Conservation (phyloP, 2,329 filamentous ascomycete genomes). For the Pseudocercospora pini-densiflorae region DNA sequence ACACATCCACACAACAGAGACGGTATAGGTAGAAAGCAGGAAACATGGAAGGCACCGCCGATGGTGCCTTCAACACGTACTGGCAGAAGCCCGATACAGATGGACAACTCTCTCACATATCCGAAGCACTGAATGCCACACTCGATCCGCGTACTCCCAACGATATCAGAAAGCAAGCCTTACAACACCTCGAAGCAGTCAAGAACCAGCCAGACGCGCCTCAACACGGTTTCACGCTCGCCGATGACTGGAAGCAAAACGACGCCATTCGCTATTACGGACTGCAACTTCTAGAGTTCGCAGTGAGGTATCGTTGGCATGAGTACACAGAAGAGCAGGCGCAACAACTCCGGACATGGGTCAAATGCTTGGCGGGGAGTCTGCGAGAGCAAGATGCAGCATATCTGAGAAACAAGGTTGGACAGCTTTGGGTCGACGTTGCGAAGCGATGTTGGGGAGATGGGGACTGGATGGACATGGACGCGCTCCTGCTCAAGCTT, state of each 20-base stretch:
- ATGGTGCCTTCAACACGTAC: slow-evolving; percentile 29
- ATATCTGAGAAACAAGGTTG: slow-evolving; percentile 91
- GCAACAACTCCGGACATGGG: slow-evolving; percentile 71
- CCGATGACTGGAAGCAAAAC: slow-evolving; percentile 73
- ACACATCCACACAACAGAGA: background rate
- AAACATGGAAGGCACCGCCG: slow-evolving; percentile 21
- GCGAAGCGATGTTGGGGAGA: slow-evolving; percentile 87
- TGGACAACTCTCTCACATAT: slow-evolving; percentile 43
- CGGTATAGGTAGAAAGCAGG: slow-evolving; percentile 1
- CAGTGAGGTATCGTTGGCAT: slow-evolving; percentile 83
- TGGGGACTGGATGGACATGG: slow-evolving; percentile 95
- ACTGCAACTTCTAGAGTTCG: slow-evolving; percentile 86
- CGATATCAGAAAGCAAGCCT: slow-evolving; percentile 78
- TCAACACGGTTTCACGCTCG: slow-evolving; percentile 81
- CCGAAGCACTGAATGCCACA: slow-evolving; percentile 80
- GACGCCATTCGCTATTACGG: slow-evolving; percentile 91
- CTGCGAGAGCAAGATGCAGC: slow-evolving; percentile 73
- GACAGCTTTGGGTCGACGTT: slow-evolving; percentile 91
- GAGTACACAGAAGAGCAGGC: slow-evolving; percentile 73
- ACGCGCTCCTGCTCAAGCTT: slow-evolving; percentile 76
- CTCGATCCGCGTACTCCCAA: slow-evolving; percentile 83
- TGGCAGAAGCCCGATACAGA: slow-evolving; percentile 25
- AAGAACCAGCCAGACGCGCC: slow-evolving; percentile 81
- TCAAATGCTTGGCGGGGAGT: slow-evolving; percentile 76
- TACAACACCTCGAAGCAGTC: slow-evolving; percentile 81